phyloP scores from a whole-genome alignment of 495 filamentous ascomycete species.

The Lepraria neglecta region DNA sequence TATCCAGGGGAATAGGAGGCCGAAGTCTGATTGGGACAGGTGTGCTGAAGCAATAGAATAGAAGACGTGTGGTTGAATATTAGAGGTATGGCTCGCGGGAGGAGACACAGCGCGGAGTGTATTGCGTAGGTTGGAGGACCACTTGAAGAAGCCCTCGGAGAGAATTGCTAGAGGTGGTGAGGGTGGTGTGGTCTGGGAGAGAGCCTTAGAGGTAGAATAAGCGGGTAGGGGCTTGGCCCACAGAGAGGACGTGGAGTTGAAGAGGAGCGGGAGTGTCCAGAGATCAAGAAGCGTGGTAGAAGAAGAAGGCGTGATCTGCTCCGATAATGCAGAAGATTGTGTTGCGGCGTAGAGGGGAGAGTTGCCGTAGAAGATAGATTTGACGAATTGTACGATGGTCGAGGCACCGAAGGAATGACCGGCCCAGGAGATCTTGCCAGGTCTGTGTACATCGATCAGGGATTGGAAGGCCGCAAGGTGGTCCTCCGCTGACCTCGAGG shows the following conservation, averaged over 20 bases:
- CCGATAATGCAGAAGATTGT: slow-evolving; percentile 40
- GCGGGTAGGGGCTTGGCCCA: slow-evolving; percentile 60
- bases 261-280: slow-evolving; percentile 61
- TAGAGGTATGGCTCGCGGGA: not conserved
- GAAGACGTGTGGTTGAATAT: slow-evolving; percentile 49
- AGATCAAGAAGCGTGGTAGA: slow-evolving; percentile 62
- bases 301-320: slow-evolving; percentile 57
- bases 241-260: slow-evolving; percentile 46
- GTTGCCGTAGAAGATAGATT: slow-evolving; percentile 57
- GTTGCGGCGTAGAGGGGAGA: slow-evolving; percentile 46
- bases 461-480: slow-evolving; percentile 47
- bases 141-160: slow-evolving; percentile 65
- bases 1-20: slow-evolving; percentile 66
- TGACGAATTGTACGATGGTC: slow-evolving; percentile 64
- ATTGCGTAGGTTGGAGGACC: slow-evolving; percentile 55
- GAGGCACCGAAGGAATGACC: slow-evolving; percentile 75
- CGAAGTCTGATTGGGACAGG: slow-evolving; percentile 71
- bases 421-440: slow-evolving; percentile 61
- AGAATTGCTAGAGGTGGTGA: slow-evolving; percentile 55
- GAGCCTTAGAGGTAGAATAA: slow-evolving; percentile 39
- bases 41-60: slow-evolving; percentile 59
- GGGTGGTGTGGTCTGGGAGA: slow-evolving; percentile 40
- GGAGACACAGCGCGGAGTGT: slow-evolving; percentile 23
- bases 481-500: not conserved
- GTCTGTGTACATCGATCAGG: slow-evolving; percentile 56